Conservation (phyloP, 2,329 filamentous ascomycete genomes). For the Thermothelomyces thermophilus region DNA sequence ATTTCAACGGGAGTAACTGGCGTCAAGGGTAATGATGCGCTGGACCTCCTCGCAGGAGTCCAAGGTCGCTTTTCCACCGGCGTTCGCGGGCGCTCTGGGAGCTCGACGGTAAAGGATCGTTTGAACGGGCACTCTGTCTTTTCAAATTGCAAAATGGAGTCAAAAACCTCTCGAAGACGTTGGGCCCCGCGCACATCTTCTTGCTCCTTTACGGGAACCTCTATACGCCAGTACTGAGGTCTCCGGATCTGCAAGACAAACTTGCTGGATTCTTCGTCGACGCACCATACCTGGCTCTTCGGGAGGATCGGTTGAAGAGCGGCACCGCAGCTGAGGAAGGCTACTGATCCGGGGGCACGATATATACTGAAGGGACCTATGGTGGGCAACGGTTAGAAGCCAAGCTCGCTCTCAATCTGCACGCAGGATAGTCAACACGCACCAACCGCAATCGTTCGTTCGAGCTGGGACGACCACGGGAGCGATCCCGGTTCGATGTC, state of each 20-base stretch:
- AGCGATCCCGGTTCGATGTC: constrained; percentile 55
- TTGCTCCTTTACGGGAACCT: constrained; percentile 61
- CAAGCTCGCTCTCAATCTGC: background rate
- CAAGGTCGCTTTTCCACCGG: constrained; percentile 63
- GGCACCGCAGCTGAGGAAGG: constrained; percentile 79
- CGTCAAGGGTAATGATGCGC: constrained; percentile 25
- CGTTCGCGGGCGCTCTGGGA: constrained; percentile 61
- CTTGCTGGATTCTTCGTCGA: constrained; percentile 70
- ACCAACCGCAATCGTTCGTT: constrained; percentile 76
- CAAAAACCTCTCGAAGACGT: constrained; percentile 62
- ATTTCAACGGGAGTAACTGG: constrained; percentile 24
- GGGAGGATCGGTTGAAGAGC: constrained; percentile 81
- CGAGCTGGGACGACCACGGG: constrained; percentile 67
- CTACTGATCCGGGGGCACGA: constrained; percentile 75
- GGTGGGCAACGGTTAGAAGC: constrained; percentile 12
- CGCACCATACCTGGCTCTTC: constrained; percentile 89
- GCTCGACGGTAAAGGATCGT: constrained; percentile 64
- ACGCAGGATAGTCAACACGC: constrained; percentile 27
- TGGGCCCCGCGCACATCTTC: constrained; percentile 59
- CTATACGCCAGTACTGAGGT: constrained; percentile 85
- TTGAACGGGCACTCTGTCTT: constrained; percentile 82
- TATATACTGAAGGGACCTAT: constrained; percentile 74
- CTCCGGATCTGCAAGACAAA: constrained; percentile 83
- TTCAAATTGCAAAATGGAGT: constrained; percentile 74
- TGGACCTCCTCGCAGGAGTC: constrained; percentile 44